Percentiles rank a stretch among this genome's conserved stretches.
Conservation (phyloP, 345 rosid genomes). For the Dipteronia sinensis region DNA sequence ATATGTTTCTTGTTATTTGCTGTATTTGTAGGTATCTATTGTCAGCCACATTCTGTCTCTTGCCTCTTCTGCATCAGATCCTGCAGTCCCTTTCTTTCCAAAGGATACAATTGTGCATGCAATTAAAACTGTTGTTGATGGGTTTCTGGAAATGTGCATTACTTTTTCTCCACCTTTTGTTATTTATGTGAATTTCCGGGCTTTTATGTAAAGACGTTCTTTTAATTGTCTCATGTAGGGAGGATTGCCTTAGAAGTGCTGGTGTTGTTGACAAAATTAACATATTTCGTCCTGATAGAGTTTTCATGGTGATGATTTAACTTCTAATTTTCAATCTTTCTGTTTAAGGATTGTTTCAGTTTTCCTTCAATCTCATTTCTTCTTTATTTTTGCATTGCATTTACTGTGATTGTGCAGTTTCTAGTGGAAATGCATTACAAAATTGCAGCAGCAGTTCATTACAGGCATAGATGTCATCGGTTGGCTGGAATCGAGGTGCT, state of each 20-base stretch:
- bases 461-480: slow-evolving; percentile 74
- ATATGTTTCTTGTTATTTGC: slow-evolving; percentile 19
- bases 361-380: slow-evolving; percentile 12
- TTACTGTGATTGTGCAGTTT: slow-evolving; percentile 56
- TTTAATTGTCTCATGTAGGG: slow-evolving; percentile 51
- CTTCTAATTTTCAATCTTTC: slow-evolving; percentile 6
- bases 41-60: slow-evolving; percentile 77
- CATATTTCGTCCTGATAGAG: slow-evolving; percentile 90
- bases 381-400: slow-evolving; percentile 14
- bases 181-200: slow-evolving; percentile 20
- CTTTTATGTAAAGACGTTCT: slow-evolving; percentile 21
- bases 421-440: slow-evolving; percentile 81
- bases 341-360: slow-evolving; percentile 15
- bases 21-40: slow-evolving; percentile 71
- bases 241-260: slow-evolving; percentile 37
- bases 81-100: slow-evolving; percentile 68
- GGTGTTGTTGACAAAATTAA: slow-evolving; percentile 76
- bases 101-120: slow-evolving; percentile 58
- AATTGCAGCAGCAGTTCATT: slow-evolving; percentile 71
- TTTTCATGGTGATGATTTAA: slow-evolving; percentile 69
- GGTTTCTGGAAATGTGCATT: slow-evolving; percentile 78
- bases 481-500: slow-evolving; percentile 87
- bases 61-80: slow-evolving; percentile 65
- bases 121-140: slow-evolving; percentile 82
- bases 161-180: slow-evolving; percentile 22